Evolutionary conservation across 257 asterid species (phyloP).

Genomic region (Nicotiana tabacum): DNA sequence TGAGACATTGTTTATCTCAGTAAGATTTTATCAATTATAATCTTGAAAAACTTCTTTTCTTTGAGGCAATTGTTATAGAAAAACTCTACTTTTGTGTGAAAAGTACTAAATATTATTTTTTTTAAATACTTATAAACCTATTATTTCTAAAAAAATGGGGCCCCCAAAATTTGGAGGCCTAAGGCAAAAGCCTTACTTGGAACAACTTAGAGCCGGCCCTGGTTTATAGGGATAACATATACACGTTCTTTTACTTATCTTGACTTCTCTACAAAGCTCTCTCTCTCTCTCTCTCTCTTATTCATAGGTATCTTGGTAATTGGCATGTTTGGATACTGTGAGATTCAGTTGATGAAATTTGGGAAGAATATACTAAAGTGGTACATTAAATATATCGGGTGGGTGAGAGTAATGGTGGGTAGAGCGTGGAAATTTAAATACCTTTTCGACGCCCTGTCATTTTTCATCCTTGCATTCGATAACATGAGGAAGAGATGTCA

Average conservation of each 20-base stretch:
- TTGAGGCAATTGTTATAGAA: no score
- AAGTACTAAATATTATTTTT: no score
- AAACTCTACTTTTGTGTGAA: no score
- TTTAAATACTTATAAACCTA: no score
- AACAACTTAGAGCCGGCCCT: no score
- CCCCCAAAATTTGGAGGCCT: no score
- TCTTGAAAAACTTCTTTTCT: no score
- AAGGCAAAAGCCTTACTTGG: no score
- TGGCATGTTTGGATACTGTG: not conserved
- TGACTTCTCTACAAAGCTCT: not conserved
- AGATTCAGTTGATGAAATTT: not conserved
- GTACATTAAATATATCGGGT: not conserved
- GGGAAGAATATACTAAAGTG: not conserved
- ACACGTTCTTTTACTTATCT: not conserved
- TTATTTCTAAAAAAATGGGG: no score
- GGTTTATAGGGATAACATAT: not conserved
- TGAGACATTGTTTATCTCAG: no score
- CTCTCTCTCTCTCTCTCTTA: not conserved
- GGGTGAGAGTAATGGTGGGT: not conserved
- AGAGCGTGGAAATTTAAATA: not conserved
- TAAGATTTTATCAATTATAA: no score
- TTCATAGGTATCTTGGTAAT: not conserved
- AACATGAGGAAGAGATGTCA: not conserved
- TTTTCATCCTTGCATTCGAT: not conserved
- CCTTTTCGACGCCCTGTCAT: not conserved